phyloP scores from a whole-genome alignment of 345 rosid genomes.

The Melaleuca alternifolia region DNA sequence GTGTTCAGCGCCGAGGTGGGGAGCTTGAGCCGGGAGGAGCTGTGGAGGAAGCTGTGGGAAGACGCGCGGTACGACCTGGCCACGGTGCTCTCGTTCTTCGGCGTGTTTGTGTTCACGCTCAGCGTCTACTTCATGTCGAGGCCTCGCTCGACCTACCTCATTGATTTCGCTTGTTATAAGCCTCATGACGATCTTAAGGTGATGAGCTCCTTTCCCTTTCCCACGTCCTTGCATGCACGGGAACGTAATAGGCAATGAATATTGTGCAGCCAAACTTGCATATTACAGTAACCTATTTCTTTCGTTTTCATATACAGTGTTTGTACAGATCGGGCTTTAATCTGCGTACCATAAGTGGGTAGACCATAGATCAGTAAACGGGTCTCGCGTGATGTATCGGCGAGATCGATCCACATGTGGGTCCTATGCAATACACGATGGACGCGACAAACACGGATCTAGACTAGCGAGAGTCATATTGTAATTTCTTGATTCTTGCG shows the following conservation, averaged over 20 bases:
- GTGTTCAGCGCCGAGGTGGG: constrained; percentile 88
- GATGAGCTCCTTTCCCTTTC: neutral
- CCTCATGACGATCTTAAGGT: constrained; percentile 89
- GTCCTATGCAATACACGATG: neutral
- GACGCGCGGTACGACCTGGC: constrained; percentile 67
- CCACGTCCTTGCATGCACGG: neutral
- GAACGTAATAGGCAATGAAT: neutral
- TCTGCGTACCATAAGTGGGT: neutral
- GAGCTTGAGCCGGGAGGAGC: constrained; percentile 69
- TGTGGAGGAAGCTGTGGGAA: constrained; percentile 82
- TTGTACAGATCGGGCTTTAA: neutral
- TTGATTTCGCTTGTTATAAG: constrained; percentile 73
- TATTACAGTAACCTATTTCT: neutral
- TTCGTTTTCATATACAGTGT: neutral
- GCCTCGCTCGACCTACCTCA: constrained; percentile 74
- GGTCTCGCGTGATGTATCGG: neutral
- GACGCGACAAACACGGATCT: neutral
- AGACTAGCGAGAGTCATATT: neutral
- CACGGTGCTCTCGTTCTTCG: constrained; percentile 50
- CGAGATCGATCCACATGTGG: neutral
- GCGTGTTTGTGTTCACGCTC: constrained; percentile 57
- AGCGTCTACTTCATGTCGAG: constrained; percentile 76
- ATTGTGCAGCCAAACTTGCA: neutral
- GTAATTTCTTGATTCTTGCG: neutral
- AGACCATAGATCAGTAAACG: too few species aligned